These are phyloP conservation scores for Salvia splendens DNA, from an alignment of 257 asterid species.

Conservation along the genomic window DNA sequence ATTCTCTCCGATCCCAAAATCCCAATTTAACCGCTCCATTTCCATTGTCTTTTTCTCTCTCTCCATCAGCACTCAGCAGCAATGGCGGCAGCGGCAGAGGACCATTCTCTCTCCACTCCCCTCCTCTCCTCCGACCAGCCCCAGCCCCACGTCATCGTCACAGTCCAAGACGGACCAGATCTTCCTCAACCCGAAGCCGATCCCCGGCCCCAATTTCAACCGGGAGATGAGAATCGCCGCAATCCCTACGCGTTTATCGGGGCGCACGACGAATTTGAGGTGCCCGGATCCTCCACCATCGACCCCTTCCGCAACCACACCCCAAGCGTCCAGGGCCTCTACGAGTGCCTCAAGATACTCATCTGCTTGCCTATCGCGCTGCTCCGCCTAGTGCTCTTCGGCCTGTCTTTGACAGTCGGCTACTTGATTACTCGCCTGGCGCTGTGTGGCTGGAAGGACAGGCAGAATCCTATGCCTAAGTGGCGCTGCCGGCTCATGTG, in stretches of 20 bases:
- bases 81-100: conserved; percentile 35
- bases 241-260: conserved; percentile 72
- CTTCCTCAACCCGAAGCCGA: too few relatives aligned
- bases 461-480: conserved; percentile 76
- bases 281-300: conserved; percentile 65
- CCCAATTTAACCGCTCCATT: too few relatives aligned
- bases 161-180: conserved; percentile 42
- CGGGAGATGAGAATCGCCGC: conserved; percentile 32
- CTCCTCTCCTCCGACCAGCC: conserved; percentile 41
- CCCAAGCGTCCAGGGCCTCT: conserved; percentile 64
- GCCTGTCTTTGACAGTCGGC: conserved; percentile 61
- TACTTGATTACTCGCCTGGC: conserved; percentile 67
- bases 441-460: conserved; percentile 78
- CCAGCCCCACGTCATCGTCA: conserved; percentile 51
- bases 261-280: conserved; percentile 52
- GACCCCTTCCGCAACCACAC: conserved; percentile 85
- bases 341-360: conserved; percentile 87
- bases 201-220: conserved; percentile 27
- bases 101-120: conserved; percentile 58
- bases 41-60: conserved; percentile 11
- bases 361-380: conserved; percentile 72
- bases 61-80: conserved; percentile 26
- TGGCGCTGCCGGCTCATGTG: conserved; percentile 88
- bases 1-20: conserved; percentile 4
- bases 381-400: conserved; percentile 64